These are phyloP conservation scores for Epichloe baconii DNA, from an alignment of 2,329 filamentous ascomycete species.

Conservation along the genomic window DNA sequence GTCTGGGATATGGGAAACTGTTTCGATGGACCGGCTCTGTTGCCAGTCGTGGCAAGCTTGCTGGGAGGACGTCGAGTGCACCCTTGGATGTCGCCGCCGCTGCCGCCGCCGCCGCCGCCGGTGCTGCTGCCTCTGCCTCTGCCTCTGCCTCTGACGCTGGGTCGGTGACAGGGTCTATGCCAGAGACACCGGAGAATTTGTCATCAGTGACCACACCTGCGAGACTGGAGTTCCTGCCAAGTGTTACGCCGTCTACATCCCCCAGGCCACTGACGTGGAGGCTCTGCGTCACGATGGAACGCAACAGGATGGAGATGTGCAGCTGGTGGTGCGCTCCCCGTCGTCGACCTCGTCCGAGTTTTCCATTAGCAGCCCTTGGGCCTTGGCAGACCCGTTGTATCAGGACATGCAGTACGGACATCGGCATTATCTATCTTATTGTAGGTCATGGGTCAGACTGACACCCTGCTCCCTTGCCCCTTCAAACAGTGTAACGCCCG, in stretches of 20 bases:
- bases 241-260: conserved; percentile 2
- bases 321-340: conserved; percentile 15
- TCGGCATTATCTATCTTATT: conserved; percentile 29
- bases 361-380: conserved; percentile 19
- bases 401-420: conserved; percentile 40
- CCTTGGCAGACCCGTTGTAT: conserved; percentile 29
- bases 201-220: not conserved
- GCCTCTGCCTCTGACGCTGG: not conserved
- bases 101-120: not conserved
- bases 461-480: not conserved
- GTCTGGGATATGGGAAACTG: conserved; percentile 39
- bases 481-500: not conserved
- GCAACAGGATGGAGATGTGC: conserved; percentile 11
- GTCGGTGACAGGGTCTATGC: conserved; percentile 1
- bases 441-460: conserved; percentile 15
- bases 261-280: conserved; percentile 1
- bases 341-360: conserved; percentile 9
- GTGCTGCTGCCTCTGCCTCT: too few species aligned
- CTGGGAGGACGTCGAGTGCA: conserved; percentile 25
- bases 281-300: not conserved
- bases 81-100: conserved; percentile 3
- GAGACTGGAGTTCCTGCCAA: not conserved
- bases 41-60: conserved; percentile 28
- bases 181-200: conserved; percentile 7
- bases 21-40: conserved; percentile 39